phyloP scores from a whole-genome alignment of 768 basidiomycete species.

The Cubamyces lactineus region DNA sequence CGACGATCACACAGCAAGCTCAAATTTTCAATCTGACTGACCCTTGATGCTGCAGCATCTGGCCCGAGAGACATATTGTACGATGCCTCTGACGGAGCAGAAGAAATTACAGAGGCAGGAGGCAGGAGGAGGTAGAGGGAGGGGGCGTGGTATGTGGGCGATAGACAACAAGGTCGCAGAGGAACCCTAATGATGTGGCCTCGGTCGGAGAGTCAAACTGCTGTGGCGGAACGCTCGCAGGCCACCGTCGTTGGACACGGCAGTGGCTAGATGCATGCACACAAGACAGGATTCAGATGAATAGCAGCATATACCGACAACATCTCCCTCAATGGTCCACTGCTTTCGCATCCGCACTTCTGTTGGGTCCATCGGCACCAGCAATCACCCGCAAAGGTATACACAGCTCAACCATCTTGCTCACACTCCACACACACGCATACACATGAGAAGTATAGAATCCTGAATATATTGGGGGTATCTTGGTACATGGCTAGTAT shows the following conservation, averaged over 20 bases:
- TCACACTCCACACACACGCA: too few relatives aligned
- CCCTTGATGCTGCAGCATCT: slow-evolving; percentile 53
- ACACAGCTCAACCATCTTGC: too few relatives aligned
- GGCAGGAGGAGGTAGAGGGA: slow-evolving; percentile 8
- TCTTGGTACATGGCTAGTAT: too few relatives aligned
- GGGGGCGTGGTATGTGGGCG: slow-evolving; percentile 21
- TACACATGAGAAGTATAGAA: too few relatives aligned
- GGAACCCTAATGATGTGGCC: slow-evolving; percentile 26
- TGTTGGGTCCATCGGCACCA: too few relatives aligned
- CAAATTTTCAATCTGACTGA: slow-evolving; percentile 39
- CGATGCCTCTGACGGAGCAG: slow-evolving; percentile 4
- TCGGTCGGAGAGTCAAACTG: slow-evolving; percentile 39
- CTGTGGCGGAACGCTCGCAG: slow-evolving; percentile 32
- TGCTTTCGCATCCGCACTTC: too few relatives aligned
- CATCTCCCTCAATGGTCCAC: too few relatives aligned
- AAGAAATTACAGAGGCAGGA: not conserved
- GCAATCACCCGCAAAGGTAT: too few relatives aligned
- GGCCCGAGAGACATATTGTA: slow-evolving; percentile 49
- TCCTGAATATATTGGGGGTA: too few relatives aligned
- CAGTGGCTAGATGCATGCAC: not conserved
- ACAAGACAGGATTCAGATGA: not conserved
- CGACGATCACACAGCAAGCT: slow-evolving; percentile 16
- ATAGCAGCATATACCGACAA: not conserved
- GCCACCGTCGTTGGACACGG: slow-evolving; percentile 11
- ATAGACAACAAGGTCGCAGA: slow-evolving; percentile 22